Conservation (phyloP, 2,329 filamentous ascomycete genomes). For the Aureobasidium sp. region DNA sequence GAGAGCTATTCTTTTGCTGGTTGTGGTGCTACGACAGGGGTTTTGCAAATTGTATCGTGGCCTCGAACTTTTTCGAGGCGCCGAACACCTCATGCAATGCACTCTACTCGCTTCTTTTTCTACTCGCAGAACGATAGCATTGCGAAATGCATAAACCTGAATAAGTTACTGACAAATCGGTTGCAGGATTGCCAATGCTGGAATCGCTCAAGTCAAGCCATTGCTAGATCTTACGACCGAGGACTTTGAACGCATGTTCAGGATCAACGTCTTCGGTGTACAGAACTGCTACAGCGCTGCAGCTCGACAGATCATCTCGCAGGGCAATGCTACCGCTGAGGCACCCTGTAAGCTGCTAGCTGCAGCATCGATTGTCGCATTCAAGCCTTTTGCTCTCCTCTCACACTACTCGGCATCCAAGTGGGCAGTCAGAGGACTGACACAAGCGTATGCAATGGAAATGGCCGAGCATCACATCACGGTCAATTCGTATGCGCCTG, state of each 20-base stretch:
- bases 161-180: background rate
- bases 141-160: no score
- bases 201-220: constrained; percentile 49
- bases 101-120: no score
- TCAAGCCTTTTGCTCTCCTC: constrained; percentile 50
- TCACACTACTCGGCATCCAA: constrained; percentile 58
- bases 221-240: constrained; percentile 49
- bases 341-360: constrained; percentile 40
- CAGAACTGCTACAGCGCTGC: constrained; percentile 57
- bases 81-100: no score
- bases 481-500: constrained; percentile 58
- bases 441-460: constrained; percentile 58
- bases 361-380: constrained; percentile 44
- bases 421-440: constrained; percentile 58
- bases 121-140: no score
- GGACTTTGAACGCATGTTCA: constrained; percentile 52
- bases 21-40: no score
- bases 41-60: no score
- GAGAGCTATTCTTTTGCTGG: background rate
- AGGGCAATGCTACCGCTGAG: constrained; percentile 38
- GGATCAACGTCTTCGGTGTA: constrained; percentile 56
- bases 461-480: constrained; percentile 56
- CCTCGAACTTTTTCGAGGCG: no score
- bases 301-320: constrained; percentile 55
- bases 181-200: constrained; percentile 51